Conservation (phyloP, 1,284 basidiomycete species). For the Tetrapyrgos nigripes region DNA sequence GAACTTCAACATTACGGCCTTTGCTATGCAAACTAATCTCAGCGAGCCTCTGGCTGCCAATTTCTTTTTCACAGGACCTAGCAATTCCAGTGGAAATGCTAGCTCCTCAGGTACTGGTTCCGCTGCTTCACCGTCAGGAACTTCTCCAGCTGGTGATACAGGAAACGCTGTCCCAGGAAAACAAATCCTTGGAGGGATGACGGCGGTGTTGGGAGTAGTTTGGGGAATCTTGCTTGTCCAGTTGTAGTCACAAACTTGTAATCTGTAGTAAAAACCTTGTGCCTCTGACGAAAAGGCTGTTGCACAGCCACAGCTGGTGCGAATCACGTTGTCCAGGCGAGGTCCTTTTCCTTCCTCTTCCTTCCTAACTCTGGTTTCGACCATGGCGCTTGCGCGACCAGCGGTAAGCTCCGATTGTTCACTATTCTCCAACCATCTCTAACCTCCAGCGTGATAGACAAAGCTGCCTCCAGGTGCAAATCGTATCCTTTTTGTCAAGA, state of each 20-base stretch:
- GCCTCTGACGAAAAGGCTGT: too few species aligned
- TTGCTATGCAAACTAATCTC: slow-evolving; percentile 33
- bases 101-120: slow-evolving; percentile 13
- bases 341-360: slow-evolving; percentile 9
- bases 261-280: too few species aligned
- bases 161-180: slow-evolving; percentile 5
- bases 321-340: too few species aligned
- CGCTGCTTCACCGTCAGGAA: slow-evolving; percentile 6
- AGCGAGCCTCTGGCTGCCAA: slow-evolving; percentile 41
- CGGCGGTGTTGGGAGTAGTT: slow-evolving; percentile 1
- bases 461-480: slow-evolving; percentile 87
- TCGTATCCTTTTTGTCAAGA: slow-evolving; percentile 87
- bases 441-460: slow-evolving; percentile 47
- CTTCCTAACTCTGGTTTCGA: slow-evolving; percentile 11
- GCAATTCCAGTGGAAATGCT: slow-evolving; percentile 23
- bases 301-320: too few species aligned
- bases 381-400: slow-evolving; percentile 70
- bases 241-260: too few species aligned
- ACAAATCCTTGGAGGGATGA: background rate
- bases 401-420: slow-evolving; percentile 50
- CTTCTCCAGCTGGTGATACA: slow-evolving; percentile 8
- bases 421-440: slow-evolving; percentile 2
- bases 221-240: background rate
- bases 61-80: slow-evolving; percentile 44
- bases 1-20: slow-evolving; percentile 42